phyloP scores from a whole-genome alignment of 2,329 filamentous ascomycete species.

The Xylariales sp. region DNA sequence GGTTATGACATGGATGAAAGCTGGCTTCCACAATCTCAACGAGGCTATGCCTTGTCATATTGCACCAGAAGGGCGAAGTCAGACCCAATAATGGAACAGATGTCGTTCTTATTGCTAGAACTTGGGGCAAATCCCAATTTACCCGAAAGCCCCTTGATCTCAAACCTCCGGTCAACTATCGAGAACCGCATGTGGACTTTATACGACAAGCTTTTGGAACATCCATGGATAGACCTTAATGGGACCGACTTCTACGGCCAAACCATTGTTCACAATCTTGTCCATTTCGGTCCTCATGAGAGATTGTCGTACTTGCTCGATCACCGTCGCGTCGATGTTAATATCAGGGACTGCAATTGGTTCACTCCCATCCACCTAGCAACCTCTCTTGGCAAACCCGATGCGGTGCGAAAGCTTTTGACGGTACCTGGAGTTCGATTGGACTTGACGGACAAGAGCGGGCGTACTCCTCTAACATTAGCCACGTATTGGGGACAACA shows the following conservation, averaged over 20 bases:
- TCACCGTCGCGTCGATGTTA: neutral
- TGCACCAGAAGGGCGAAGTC: too few relatives aligned
- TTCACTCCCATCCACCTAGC: neutral
- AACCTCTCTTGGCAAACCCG: neutral
- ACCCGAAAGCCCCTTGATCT: neutral
- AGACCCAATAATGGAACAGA: neutral
- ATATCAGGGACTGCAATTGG: neutral
- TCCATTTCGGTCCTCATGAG: neutral
- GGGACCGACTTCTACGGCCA: neutral
- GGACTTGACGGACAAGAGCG: neutral
- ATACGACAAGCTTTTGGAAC: neutral
- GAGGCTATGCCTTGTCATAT: too few relatives aligned
- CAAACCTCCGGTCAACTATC: neutral
- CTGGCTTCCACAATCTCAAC: neutral
- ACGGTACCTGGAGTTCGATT: neutral
- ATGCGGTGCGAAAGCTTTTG: neutral
- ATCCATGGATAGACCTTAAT: neutral
- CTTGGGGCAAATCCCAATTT: neutral
- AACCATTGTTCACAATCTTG: neutral
- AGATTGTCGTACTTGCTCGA: neutral
- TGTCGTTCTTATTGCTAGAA: neutral
- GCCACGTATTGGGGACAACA: neutral
- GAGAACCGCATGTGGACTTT: neutral
- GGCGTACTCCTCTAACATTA: neutral
- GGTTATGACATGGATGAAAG: neutral